These are phyloP conservation scores for Cutaneotrichosporon spelunceum DNA, from an alignment of 1,284 basidiomycete species.

Conservation along the genomic window DNA sequence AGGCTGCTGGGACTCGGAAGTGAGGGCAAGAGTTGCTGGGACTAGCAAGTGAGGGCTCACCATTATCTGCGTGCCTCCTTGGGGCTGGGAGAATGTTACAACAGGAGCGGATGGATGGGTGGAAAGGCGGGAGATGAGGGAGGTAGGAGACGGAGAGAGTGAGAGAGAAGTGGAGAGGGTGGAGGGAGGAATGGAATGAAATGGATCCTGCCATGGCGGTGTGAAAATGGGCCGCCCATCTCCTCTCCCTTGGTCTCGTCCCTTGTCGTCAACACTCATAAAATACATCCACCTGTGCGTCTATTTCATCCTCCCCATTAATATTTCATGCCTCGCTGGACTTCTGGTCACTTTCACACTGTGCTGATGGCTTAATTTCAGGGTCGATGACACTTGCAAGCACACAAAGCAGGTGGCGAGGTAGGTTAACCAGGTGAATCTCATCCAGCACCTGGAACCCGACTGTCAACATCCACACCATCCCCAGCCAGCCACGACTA, in stretches of 20 bases:
- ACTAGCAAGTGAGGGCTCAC: neutral
- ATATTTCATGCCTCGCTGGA: neutral
- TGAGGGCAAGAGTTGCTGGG: no score
- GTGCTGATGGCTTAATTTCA: no score
- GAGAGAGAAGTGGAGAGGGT: neutral
- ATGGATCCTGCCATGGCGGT: neutral
- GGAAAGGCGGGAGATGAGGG: no score
- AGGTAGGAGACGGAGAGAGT: no score
- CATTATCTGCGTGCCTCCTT: constrained; percentile 8
- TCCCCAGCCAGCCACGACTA: neutral
- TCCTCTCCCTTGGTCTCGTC: no score
- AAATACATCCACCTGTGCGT: neutral
- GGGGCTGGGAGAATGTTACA: neutral
- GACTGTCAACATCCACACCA: no score
- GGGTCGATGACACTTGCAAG: no score
- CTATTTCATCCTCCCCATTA: neutral
- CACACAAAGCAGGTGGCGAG: neutral
- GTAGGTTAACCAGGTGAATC: neutral
- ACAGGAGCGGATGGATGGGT: constrained; percentile 3
- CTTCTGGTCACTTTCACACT: neutral
- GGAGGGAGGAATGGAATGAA: neutral
- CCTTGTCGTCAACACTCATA: neutral
- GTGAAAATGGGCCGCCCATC: neutral
- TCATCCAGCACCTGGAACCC: neutral
- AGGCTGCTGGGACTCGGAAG: no score